Evolutionary conservation across 2,329 filamentous ascomycete genomes (phyloP).

Genomic region (Colletotrichum cereale): DNA sequence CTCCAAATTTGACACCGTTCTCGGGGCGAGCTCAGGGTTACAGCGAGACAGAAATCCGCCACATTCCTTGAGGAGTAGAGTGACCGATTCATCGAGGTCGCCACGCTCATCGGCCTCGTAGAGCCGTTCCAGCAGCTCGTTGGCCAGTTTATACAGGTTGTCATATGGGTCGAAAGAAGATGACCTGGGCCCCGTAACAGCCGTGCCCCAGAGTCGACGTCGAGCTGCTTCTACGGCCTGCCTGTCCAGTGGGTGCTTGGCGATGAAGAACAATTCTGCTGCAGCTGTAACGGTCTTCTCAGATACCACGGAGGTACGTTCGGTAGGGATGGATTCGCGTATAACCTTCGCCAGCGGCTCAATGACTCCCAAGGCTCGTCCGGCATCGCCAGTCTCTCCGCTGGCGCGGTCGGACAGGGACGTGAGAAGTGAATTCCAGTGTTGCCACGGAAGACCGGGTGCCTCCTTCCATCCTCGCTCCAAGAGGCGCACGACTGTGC

Average conservation of each 20-base stretch:
- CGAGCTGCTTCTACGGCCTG: constrained; percentile 75
- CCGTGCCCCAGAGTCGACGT: constrained; percentile 74
- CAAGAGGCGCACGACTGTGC: constrained; percentile 76
- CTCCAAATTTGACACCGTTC: constrained; percentile 72
- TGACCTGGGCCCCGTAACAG: constrained; percentile 54
- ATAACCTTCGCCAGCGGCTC: constrained; percentile 76
- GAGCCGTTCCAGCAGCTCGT: constrained; percentile 62
- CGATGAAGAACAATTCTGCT: constrained; percentile 59
- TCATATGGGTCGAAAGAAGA: constrained; percentile 72
- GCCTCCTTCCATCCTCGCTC: constrained; percentile 68
- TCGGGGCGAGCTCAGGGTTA: constrained; percentile 63
- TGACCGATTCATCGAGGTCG: constrained; percentile 53
- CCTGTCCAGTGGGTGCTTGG: constrained; percentile 69
- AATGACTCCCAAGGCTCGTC: constrained; percentile 74
- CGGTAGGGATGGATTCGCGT: constrained; percentile 50
- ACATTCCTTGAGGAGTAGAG: constrained; percentile 66
- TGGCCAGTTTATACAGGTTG: constrained; percentile 72
- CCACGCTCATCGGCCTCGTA: constrained; percentile 63
- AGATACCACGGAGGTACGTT: constrained; percentile 40
- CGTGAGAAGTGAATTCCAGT: constrained; percentile 69
- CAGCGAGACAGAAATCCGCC: constrained; percentile 65
- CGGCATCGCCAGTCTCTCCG: constrained; percentile 75
- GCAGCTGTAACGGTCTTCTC: constrained; percentile 51
- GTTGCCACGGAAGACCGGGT: constrained; percentile 59
- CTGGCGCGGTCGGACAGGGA: constrained; percentile 68